phyloP scores from a whole-genome alignment of 2,329 filamentous ascomycete species.

The Xylariaceae sp. region DNA sequence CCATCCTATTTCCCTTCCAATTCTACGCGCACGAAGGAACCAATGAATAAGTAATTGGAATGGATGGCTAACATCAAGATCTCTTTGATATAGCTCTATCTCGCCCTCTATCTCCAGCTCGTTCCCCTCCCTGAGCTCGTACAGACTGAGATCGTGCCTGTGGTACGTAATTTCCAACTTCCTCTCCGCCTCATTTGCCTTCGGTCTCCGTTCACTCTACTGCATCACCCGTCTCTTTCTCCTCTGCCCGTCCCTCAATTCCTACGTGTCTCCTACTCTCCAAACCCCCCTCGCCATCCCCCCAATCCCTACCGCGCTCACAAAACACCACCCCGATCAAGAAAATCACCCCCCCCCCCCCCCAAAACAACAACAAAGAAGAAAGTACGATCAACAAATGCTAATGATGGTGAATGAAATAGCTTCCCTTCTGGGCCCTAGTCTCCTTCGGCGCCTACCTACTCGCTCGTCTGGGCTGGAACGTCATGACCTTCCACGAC shows the following conservation, averaged over 20 bases:
- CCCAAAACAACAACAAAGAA: neutral
- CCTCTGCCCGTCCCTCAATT: no score
- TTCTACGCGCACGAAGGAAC: neutral
- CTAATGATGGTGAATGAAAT: slow-evolving; percentile 7
- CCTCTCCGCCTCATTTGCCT: no score
- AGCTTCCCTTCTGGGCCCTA: slow-evolving; percentile 92
- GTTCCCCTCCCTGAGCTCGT: slow-evolving; percentile 74
- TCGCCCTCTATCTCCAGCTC: slow-evolving; percentile 78
- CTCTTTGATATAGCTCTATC: slow-evolving; percentile 75
- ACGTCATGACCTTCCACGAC: slow-evolving; percentile 95
- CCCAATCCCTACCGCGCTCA: no score
- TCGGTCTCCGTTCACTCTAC: neutral
- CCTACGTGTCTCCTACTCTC: neutral
- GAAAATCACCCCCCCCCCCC: no score
- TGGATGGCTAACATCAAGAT: slow-evolving; percentile 8
- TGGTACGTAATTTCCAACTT: slow-evolving; percentile 56
- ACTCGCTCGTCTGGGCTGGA: slow-evolving; percentile 85
- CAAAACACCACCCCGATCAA: no score
- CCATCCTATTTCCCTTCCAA: neutral
- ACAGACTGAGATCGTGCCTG: slow-evolving; percentile 81
- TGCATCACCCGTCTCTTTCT: neutral
- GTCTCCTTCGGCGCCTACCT: slow-evolving; percentile 90
- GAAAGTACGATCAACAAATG: slow-evolving; percentile 5
- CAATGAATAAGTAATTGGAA: no score
- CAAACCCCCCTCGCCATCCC: neutral